Evolutionary conservation across 352 stramenopile species (phyloP).

Genomic region (Phytopythium aichiense): DNA sequence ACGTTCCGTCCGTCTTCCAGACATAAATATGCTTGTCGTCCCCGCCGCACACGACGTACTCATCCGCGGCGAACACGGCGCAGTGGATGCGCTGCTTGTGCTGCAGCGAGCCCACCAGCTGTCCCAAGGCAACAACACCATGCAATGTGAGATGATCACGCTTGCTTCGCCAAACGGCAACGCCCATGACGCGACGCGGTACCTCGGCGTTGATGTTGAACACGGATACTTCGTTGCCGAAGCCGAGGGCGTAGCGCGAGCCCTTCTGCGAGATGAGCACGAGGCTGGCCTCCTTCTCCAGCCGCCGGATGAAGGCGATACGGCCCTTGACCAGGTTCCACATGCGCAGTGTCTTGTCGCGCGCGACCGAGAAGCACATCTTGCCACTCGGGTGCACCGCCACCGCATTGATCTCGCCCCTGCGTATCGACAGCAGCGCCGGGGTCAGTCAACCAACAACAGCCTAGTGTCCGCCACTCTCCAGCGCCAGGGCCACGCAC

Average conservation of each 20-base stretch:
- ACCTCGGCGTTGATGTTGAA: constrained; percentile 82
- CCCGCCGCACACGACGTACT: constrained; percentile 70
- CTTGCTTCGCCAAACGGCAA: not conserved
- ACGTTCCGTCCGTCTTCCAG: constrained; percentile 70
- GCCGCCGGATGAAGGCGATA: constrained; percentile 82
- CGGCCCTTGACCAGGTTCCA: constrained; percentile 90
- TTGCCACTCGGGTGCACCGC: constrained; percentile 88
- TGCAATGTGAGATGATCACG: constrained; percentile 3
- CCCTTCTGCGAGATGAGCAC: constrained; percentile 78
- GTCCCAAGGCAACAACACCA: not conserved
- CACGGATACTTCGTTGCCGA: constrained; percentile 69
- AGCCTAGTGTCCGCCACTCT: not conserved
- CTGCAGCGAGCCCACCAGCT: constrained; percentile 61
- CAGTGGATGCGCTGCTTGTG: constrained; percentile 77
- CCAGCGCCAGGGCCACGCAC: constrained; percentile 18
- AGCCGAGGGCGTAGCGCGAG: constrained; percentile 63
- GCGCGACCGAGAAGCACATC: constrained; percentile 80
- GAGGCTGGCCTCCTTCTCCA: constrained; percentile 76
- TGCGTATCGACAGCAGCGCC: constrained; percentile 10
- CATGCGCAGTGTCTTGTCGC: constrained; percentile 84
- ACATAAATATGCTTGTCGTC: constrained; percentile 85
- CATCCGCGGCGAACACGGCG: constrained; percentile 66
- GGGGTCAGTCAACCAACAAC: not conserved
- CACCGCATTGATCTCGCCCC: constrained; percentile 78
- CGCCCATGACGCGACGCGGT: not conserved